phyloP scores from a whole-genome alignment of 2,329 filamentous ascomycete species.

The Colletotrichum paranaense region DNA sequence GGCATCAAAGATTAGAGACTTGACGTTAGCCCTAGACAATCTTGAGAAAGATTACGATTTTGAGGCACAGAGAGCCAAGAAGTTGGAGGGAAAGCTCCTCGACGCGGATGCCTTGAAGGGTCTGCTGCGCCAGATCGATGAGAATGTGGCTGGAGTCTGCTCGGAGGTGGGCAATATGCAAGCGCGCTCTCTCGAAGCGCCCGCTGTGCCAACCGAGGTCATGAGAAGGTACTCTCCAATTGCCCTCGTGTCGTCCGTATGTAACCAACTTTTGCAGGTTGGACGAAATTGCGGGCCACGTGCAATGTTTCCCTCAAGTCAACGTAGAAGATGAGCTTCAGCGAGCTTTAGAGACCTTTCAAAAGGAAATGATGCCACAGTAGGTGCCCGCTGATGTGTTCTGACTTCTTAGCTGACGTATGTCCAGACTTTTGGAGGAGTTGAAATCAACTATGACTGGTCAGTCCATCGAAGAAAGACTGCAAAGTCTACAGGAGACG shows the following conservation, averaged over 20 bases:
- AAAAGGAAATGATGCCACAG: slow-evolving; percentile 2
- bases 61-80: not conserved
- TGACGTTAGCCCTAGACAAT: not conserved
- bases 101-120: not conserved
- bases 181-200: not conserved
- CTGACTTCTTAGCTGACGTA: not conserved
- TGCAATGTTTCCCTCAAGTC: not conserved
- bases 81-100: slow-evolving; percentile 2
- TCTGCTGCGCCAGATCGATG: slow-evolving; percentile 1
- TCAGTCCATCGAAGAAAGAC: slow-evolving; percentile 4
- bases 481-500: slow-evolving; percentile 11
- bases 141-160: not conserved
- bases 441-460: not conserved
- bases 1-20: not conserved
- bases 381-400: not conserved
- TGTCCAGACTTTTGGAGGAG: not conserved
- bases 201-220: not conserved
- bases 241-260: no score
- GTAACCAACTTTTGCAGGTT: slow-evolving; percentile 2
- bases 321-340: not conserved
- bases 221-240: not conserved
- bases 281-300: not conserved
- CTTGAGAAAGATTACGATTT: not conserved
- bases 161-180: not conserved
- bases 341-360: not conserved